These are phyloP conservation scores for Dichomitus squalens DNA, from an alignment of 1,284 basidiomycete genomes.

Conservation along the genomic window DNA sequence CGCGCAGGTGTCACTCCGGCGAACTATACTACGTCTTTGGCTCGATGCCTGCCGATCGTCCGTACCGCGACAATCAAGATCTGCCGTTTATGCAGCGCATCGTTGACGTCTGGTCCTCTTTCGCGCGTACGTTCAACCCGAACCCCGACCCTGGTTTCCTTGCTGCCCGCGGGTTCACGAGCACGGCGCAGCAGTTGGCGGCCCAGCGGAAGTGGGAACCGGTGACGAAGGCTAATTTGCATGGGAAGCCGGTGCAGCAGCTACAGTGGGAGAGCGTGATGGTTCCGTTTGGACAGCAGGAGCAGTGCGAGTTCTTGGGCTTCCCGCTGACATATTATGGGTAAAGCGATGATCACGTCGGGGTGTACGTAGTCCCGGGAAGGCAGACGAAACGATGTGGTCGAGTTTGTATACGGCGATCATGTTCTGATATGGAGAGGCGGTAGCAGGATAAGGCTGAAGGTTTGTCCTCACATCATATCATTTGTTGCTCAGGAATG, in stretches of 20 bases:
- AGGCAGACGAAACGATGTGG: no score
- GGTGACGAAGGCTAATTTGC: slow-evolving; percentile 27
- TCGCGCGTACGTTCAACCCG: slow-evolving; percentile 43
- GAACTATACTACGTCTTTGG: slow-evolving; percentile 43
- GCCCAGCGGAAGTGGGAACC: slow-evolving; percentile 27
- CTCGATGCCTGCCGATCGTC: slow-evolving; percentile 34
- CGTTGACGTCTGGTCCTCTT: slow-evolving; percentile 42
- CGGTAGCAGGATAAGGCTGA: no score
- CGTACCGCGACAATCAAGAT: slow-evolving; percentile 42
- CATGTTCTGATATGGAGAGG: no score
- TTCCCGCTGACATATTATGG: slow-evolving; percentile 28
- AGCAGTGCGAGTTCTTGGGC: slow-evolving; percentile 32
- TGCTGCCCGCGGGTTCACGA: slow-evolving; percentile 33
- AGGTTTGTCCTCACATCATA: no score
- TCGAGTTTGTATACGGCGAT: no score
- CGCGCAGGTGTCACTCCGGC: slow-evolving; percentile 40
- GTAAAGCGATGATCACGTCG: no score
- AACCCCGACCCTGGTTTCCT: slow-evolving; percentile 42
- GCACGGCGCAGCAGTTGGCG: slow-evolving; percentile 24
- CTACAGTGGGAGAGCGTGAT: slow-evolving; percentile 32
- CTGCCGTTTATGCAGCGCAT: slow-evolving; percentile 40
- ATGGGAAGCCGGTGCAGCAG: slow-evolving; percentile 25
- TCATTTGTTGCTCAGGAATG: no score
- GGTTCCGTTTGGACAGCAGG: slow-evolving; percentile 28
- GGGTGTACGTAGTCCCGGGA: no score